A percentile compares a stretch with the other conserved stretches of the same genome.
Evolutionary conservation across 1,284 basidiomycete genomes (phyloP).

Genomic region (Ceratobasidium sp.): DNA sequence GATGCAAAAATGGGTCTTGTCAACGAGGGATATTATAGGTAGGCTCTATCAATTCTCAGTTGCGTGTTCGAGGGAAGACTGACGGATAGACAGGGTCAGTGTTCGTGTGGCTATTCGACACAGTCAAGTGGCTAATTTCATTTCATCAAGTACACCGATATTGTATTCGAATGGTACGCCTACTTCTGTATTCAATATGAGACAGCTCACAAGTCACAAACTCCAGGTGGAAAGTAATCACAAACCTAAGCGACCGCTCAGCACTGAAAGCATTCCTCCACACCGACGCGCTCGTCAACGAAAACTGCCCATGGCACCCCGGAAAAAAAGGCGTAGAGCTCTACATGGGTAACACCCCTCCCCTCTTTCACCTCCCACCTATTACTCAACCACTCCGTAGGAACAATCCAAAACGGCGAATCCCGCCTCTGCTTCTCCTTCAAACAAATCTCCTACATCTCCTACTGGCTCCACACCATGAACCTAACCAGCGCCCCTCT

Average conservation of each 20-base stretch:
- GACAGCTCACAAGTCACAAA: too few relatives aligned
- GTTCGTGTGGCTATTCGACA: slow-evolving; percentile 1
- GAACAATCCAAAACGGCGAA: slow-evolving; percentile 74
- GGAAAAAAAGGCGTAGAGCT: slow-evolving; percentile 68
- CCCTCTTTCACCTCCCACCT: slow-evolving; percentile 5
- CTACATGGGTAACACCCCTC: slow-evolving; percentile 71
- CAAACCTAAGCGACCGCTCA: slow-evolving; percentile 66
- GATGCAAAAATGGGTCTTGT: slow-evolving; percentile 9
- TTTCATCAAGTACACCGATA: slow-evolving; percentile 42
- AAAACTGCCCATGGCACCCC: slow-evolving; percentile 63
- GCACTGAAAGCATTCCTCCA: slow-evolving; percentile 78
- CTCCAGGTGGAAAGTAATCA: slow-evolving; percentile 65
- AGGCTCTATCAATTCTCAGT: background rate
- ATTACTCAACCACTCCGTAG: slow-evolving; percentile 53
- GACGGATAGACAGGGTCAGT: slow-evolving; percentile 26
- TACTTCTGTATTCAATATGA: too few relatives aligned
- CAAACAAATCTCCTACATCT: slow-evolving; percentile 84
- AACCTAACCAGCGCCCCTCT: slow-evolving; percentile 73
- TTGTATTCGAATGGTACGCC: slow-evolving; percentile 50
- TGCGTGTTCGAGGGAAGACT: background rate
- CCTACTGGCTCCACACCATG: slow-evolving; percentile 85
- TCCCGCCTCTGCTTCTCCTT: slow-evolving; percentile 82
- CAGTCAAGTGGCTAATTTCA: slow-evolving; percentile 35
- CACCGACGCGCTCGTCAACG: slow-evolving; percentile 78
- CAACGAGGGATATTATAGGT: slow-evolving; percentile 39